These are phyloP conservation scores for Rhytidhysteron rufulum DNA, from an alignment of 2,329 filamentous ascomycete genomes.

Conservation along the genomic window DNA sequence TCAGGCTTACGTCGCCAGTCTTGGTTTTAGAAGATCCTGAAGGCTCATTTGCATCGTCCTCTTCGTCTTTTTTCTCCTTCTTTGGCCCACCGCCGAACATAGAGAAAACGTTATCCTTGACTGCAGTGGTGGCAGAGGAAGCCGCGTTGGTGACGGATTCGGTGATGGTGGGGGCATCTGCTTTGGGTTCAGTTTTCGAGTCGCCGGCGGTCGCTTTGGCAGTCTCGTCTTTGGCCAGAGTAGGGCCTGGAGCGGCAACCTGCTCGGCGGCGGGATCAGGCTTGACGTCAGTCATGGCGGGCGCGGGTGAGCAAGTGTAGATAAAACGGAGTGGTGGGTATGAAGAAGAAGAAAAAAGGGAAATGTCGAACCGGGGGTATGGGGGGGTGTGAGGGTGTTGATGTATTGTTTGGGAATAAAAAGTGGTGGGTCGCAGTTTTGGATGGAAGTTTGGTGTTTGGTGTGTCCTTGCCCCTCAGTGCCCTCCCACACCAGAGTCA, in stretches of 20 bases:
- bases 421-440: too few species aligned
- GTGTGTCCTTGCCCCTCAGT: too few species aligned
- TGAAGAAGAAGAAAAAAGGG: too few species aligned
- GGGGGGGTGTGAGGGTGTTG: too few species aligned
- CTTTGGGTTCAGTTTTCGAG: slow-evolving; percentile 48
- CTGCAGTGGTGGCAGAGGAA: slow-evolving; percentile 32
- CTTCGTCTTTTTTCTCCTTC: slow-evolving; percentile 85
- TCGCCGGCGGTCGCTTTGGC: slow-evolving; percentile 40
- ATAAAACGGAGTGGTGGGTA: too few species aligned
- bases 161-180: slow-evolving; percentile 38
- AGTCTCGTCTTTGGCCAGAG: slow-evolving; percentile 41
- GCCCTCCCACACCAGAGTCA: background rate
- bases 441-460: too few species aligned
- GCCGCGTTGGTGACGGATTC: slow-evolving; percentile 38
- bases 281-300: slow-evolving; percentile 32
- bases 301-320: too few species aligned
- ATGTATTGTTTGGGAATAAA: too few species aligned
- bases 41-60: slow-evolving; percentile 71
- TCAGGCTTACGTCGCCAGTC: slow-evolving; percentile 47
- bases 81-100: slow-evolving; percentile 98
- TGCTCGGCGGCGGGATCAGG: slow-evolving; percentile 39
- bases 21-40: slow-evolving; percentile 69
- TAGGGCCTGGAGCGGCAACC: slow-evolving; percentile 36
- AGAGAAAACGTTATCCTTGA: slow-evolving; percentile 71
- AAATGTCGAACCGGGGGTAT: too few species aligned